Percentiles rank a stretch among this genome's conserved stretches.
Conservation (phyloP, 139 green algal genomes). For the Mesotaenium endlicherianum region DNA sequence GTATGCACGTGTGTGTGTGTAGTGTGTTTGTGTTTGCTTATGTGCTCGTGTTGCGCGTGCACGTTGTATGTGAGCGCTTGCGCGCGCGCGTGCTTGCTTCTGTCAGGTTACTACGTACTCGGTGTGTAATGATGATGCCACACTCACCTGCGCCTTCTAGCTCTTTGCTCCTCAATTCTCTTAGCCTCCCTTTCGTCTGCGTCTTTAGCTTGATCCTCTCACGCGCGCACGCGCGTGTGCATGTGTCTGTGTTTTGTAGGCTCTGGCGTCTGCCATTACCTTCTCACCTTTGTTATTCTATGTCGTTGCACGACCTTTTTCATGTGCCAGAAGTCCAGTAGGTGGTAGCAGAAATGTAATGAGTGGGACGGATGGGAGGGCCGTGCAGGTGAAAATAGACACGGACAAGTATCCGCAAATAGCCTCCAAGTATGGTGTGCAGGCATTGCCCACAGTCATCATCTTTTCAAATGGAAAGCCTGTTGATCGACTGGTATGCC, state of each 20-base stretch:
- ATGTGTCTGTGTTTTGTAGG: background rate
- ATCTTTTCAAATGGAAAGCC: constrained; percentile 67
- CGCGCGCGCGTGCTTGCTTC: too few species aligned
- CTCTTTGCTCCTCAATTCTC: background rate
- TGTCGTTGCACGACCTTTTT: too few species aligned
- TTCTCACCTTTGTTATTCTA: too few species aligned
- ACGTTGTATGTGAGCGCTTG: too few species aligned
- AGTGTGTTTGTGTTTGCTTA: too few species aligned
- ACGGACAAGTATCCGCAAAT: constrained; percentile 76
- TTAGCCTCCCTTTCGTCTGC: background rate
- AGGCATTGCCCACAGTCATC: constrained; percentile 71
- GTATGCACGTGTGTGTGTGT: background rate
- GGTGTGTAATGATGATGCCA: too few species aligned
- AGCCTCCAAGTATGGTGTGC: constrained; percentile 61
- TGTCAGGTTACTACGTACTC: too few species aligned
- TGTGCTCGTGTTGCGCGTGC: too few species aligned
- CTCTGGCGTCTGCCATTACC: background rate
- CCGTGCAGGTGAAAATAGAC: constrained; percentile 75
- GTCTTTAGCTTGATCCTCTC: background rate
- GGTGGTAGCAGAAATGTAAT: background rate
- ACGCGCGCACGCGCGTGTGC: background rate
- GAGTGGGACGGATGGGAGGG: background rate
- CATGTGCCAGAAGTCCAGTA: background rate
- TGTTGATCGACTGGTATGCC: constrained; percentile 67
- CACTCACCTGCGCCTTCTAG: too few species aligned